phyloP scores from a whole-genome alignment of 768 basidiomycete genomes.

The Tulasnella sp. region DNA sequence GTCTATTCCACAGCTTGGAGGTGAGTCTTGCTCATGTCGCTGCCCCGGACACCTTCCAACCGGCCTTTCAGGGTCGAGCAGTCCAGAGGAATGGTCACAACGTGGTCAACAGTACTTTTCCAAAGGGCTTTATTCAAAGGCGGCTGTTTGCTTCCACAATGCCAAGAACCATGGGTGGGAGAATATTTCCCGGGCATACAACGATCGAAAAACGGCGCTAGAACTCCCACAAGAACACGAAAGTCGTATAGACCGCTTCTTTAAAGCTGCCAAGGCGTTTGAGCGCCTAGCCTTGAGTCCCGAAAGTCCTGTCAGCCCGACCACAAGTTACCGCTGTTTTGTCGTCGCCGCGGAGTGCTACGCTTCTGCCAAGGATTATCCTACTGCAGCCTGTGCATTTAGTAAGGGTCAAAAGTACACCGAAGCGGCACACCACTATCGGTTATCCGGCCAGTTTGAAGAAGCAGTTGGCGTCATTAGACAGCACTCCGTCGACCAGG shows the following conservation, averaged over 20 bases:
- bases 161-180: neutral
- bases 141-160: neutral
- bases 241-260: too few relatives aligned
- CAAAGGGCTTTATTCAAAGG: slow-evolving; percentile 1
- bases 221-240: neutral
- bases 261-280: neutral
- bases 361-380: neutral
- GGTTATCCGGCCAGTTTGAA: slow-evolving; percentile 7
- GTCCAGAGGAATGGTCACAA: slow-evolving; percentile 1
- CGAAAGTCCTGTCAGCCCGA: neutral
- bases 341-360: neutral
- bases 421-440: slow-evolving; percentile 11
- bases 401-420: slow-evolving; percentile 13
- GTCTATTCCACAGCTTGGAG: neutral
- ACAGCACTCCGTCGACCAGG: slow-evolving; percentile 37
- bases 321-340: neutral
- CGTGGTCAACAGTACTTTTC: neutral
- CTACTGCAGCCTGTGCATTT: neutral
- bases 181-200: neutral
- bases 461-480: slow-evolving; percentile 17
- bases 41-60: neutral
- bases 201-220: slow-evolving; percentile 2
- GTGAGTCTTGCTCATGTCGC: too few relatives aligned
- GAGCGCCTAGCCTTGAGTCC: neutral
- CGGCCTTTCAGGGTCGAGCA: slow-evolving; percentile 14